phyloP scores from a whole-genome alignment of 108 stramenopile genomes.

The Nitzschia palea region DNA sequence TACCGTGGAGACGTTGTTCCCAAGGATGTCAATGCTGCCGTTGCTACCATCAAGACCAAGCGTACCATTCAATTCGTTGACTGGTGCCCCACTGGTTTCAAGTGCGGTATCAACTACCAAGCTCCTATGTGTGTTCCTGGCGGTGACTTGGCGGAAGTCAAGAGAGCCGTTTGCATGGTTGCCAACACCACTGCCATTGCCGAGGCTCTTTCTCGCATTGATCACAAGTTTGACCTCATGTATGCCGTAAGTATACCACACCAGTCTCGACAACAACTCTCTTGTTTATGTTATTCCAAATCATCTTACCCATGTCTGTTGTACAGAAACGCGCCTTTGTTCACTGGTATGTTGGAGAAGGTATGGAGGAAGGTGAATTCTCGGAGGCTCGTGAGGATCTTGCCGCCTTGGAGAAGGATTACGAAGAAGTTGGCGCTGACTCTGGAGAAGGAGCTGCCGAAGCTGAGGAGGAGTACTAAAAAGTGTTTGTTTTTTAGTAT shows the following conservation, averaged over 20 bases:
- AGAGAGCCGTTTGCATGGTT: constrained; percentile 99
- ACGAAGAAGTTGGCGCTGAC: constrained; percentile 94
- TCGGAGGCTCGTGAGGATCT: constrained; percentile 99
- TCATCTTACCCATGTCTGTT: background rate
- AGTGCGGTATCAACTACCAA: constrained; percentile 99
- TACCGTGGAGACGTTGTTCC: constrained; percentile 96
- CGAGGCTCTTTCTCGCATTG: constrained; percentile 96
- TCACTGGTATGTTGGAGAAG: constrained; percentile 99
- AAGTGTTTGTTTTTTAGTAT: too few relatives aligned
- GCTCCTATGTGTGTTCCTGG: constrained; percentile 94
- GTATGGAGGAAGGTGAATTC: constrained; percentile 99
- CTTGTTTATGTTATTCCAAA: background rate
- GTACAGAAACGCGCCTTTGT: constrained; percentile 97
- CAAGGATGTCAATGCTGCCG: constrained; percentile 93
- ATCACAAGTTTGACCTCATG: constrained; percentile 99
- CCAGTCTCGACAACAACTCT: background rate
- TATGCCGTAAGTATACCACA: constrained; percentile 68
- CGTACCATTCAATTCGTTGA: constrained; percentile 96
- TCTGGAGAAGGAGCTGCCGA: constrained; percentile 71
- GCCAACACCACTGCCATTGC: constrained; percentile 99
- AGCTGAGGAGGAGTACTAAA: constrained; percentile 31
- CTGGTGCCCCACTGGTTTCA: constrained; percentile 98
- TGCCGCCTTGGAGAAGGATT: constrained; percentile 98
- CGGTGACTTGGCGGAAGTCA: constrained; percentile 92
- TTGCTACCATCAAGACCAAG: constrained; percentile 95